Evolutionary conservation across 2,329 filamentous ascomycete species (phyloP).

Genomic region (Pseudogymnoascus pannorum): DNA sequence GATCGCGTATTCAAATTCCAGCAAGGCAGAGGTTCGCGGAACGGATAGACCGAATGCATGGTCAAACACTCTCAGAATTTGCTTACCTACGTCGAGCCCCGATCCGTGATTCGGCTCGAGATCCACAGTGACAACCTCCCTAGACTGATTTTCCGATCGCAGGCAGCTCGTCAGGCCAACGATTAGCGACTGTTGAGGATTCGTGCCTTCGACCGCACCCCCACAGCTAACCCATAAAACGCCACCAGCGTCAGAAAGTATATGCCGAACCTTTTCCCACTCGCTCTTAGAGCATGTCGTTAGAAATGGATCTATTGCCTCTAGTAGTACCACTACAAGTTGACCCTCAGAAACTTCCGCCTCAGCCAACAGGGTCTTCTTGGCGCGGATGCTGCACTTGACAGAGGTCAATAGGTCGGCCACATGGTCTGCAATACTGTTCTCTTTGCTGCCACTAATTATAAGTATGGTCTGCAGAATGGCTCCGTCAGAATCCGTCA

Average conservation of each 20-base stretch:
- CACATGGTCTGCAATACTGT: no score
- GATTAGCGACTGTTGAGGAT: not conserved
- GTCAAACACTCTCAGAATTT: no score
- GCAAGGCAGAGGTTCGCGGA: no score
- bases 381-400: no score
- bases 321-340: not conserved
- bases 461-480: no score
- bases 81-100: no score
- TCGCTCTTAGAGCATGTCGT: not conserved
- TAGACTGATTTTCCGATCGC: not conserved
- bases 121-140: constrained; percentile 22
- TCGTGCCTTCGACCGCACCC: not conserved
- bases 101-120: no score
- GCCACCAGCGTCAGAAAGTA: not conserved
- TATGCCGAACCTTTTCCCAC: not conserved
- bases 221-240: not conserved
- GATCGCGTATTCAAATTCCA: constrained; percentile 23
- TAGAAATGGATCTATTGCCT: not conserved
- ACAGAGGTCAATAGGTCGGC: no score
- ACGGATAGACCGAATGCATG: no score
- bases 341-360: not conserved
- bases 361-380: not conserved
- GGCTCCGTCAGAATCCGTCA: no score
- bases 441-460: no score
- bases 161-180: constrained; percentile 15